Percentiles rank a stretch among this genome's conserved stretches.
Conservation (phyloP, 352 stramenopile species). For the Albugo candida region DNA sequence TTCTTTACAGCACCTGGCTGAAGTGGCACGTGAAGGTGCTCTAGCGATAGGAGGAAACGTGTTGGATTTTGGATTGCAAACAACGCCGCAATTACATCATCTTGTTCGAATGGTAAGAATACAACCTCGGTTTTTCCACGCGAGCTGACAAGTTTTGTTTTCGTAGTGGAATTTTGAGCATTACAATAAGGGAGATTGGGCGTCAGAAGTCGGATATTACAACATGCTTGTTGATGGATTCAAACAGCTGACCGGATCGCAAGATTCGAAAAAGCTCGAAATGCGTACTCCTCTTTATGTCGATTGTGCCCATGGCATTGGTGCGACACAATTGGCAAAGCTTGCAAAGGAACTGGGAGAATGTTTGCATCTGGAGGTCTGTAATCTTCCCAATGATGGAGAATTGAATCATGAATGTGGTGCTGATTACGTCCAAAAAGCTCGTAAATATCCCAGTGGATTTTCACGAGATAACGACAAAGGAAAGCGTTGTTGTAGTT, state of each 20-base stretch:
- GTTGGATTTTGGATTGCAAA: constrained; percentile 91
- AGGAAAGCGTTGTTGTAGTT: constrained; percentile 76
- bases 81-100: constrained; percentile 95
- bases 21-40: constrained; percentile 77
- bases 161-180: constrained; percentile 72
- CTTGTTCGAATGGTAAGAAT: constrained; percentile 80
- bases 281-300: constrained; percentile 71
- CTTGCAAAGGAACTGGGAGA: constrained; percentile 60
- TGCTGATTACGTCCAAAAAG: constrained; percentile 94
- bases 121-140: neutral
- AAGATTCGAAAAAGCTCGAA: constrained; percentile 68
- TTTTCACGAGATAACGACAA: constrained; percentile 41
- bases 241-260: constrained; percentile 63
- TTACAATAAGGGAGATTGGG: constrained; percentile 76
- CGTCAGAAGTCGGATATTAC: constrained; percentile 88
- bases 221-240: constrained; percentile 88
- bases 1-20: constrained; percentile 30
- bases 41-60: constrained; percentile 79
- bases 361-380: constrained; percentile 61
- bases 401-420: constrained; percentile 93
- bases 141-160: neutral
- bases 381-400: constrained; percentile 62
- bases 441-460: constrained; percentile 50
- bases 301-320: constrained; percentile 87
- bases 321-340: constrained; percentile 58